Conservation (phyloP, 768 basidiomycete species). For the Pilatotrama ljubarskyi region DNA sequence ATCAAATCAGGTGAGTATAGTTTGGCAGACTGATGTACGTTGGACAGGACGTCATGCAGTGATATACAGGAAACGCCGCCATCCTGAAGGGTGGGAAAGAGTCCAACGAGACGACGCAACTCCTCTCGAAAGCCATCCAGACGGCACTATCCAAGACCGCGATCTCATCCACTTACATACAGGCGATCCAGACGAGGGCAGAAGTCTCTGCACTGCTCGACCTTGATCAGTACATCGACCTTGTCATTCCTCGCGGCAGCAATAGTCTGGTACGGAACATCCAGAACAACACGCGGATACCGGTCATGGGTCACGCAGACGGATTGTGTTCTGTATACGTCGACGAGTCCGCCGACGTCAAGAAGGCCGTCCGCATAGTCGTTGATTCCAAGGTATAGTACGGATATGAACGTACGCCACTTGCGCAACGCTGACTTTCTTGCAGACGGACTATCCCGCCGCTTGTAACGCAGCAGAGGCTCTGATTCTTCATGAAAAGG, state of each 20-base stretch:
- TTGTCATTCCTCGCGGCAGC: constrained; percentile 96
- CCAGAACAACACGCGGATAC: constrained; percentile 86
- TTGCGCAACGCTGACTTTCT: background rate
- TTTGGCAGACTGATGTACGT: too few species aligned
- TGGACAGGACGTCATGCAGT: background rate
- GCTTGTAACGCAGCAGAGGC: constrained; percentile 95
- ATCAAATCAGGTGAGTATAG: constrained; percentile 84
- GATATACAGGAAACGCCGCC: constrained; percentile 80
- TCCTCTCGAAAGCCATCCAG: constrained; percentile 81
- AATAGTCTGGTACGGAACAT: constrained; percentile 87
- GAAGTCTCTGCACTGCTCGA: constrained; percentile 87
- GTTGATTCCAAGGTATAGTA: constrained; percentile 87
- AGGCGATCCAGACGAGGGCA: constrained; percentile 86
- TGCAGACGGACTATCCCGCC: constrained; percentile 88
- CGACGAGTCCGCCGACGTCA: constrained; percentile 75
- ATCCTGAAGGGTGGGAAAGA: constrained; percentile 98
- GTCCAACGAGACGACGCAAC: constrained; percentile 73
- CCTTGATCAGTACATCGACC: constrained; percentile 90
- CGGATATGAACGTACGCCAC: background rate
- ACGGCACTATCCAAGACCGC: constrained; percentile 70
- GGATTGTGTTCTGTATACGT: constrained; percentile 90
- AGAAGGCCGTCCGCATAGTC: constrained; percentile 80
- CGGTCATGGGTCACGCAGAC: constrained; percentile 99
- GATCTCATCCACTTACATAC: constrained; percentile 81
- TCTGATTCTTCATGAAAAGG: constrained; percentile 75